A percentile compares a stretch with the other conserved stretches of the same genome.
These are phyloP conservation scores for Phyllosticta ampelicida DNA, from an alignment of 2,329 filamentous ascomycete species.

Conservation along the genomic window DNA sequence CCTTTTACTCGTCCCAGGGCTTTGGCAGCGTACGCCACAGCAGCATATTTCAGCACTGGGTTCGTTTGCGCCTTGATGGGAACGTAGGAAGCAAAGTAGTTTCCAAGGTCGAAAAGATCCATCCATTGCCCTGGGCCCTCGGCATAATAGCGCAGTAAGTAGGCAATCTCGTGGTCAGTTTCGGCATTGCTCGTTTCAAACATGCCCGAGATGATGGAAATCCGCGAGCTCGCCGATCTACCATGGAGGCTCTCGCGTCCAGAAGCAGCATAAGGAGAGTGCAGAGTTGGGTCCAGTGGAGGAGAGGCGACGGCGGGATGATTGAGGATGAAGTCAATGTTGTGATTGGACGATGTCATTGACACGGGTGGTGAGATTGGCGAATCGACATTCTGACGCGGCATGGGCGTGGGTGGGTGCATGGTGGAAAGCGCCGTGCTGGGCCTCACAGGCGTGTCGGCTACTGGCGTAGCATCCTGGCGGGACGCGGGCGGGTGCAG, in stretches of 20 bases:
- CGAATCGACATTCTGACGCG: slow-evolving; percentile 16
- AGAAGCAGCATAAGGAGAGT: slow-evolving; percentile 19
- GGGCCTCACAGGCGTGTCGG: slow-evolving; percentile 9
- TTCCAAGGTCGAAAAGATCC: slow-evolving; percentile 45
- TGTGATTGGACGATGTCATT: slow-evolving; percentile 30
- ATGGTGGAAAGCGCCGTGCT: slow-evolving; percentile 11
- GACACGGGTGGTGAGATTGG: slow-evolving; percentile 34
- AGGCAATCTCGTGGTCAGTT: slow-evolving; percentile 47
- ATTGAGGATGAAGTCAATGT: slow-evolving; percentile 48
- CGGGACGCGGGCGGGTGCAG: slow-evolving; percentile 18
- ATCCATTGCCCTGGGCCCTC: slow-evolving; percentile 51
- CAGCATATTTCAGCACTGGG: slow-evolving; percentile 42
- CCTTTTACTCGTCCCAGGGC: slow-evolving; percentile 46
- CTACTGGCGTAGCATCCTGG: slow-evolving; percentile 20
- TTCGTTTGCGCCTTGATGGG: slow-evolving; percentile 45
- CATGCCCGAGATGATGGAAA: slow-evolving; percentile 5
- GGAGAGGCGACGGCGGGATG: slow-evolving; percentile 21
- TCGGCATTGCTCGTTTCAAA: slow-evolving; percentile 14
- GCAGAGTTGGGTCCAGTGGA: slow-evolving; percentile 25
- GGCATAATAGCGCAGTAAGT: slow-evolving; percentile 49
- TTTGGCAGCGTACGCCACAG: slow-evolving; percentile 52
- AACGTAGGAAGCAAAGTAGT: slow-evolving; percentile 50
- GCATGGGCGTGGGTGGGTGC: slow-evolving; percentile 17
- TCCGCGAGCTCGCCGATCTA: slow-evolving; percentile 6
- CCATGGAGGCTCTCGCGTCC: slow-evolving; percentile 8